Percentiles rank a stretch among this genome's conserved stretches.
These are phyloP conservation scores for Fusarium sp. DNA, from an alignment of 2,329 filamentous ascomycete genomes.

Conservation along the genomic window DNA sequence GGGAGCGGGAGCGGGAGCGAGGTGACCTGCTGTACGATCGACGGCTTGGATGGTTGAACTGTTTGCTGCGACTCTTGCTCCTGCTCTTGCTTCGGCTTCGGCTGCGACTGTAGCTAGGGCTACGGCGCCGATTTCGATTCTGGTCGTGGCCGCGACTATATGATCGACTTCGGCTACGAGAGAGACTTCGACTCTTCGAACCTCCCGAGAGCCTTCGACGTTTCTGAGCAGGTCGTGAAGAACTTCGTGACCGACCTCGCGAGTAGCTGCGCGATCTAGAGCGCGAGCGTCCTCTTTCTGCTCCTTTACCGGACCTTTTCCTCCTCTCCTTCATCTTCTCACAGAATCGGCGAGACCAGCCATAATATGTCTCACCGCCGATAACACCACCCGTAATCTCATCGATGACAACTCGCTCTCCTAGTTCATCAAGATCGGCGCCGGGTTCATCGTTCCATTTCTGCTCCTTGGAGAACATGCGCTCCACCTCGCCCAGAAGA, in stretches of 20 bases:
- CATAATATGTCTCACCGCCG: conserved; percentile 81
- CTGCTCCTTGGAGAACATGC: conserved; percentile 68
- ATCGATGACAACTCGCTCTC: conserved; percentile 72
- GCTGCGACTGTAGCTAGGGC: conserved; percentile 47
- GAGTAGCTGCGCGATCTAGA: conserved; percentile 46
- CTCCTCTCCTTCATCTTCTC: conserved; percentile 76
- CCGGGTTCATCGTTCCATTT: conserved; percentile 57
- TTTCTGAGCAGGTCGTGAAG: conserved; percentile 46
- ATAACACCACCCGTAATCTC: conserved; percentile 72
- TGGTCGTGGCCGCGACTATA: conserved; percentile 40
- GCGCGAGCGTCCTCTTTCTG: conserved; percentile 48
- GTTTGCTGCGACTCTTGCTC: conserved; percentile 27
- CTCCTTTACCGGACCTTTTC: conserved; percentile 43
- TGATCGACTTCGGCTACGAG: conserved; percentile 44
- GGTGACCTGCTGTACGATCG: conserved; percentile 42
- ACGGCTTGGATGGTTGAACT: conserved; percentile 31
- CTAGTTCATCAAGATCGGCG: conserved; percentile 77
- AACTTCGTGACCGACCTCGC: conserved; percentile 45
- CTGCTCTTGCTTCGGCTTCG: conserved; percentile 36
- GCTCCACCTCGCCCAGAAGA: conserved; percentile 74
- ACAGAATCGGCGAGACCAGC: conserved; percentile 84
- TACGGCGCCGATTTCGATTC: conserved; percentile 36
- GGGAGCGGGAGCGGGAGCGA: conserved; percentile 37
- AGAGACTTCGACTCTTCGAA: conserved; percentile 36
- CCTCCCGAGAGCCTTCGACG: conserved; percentile 43